Evolutionary conservation across 371 early-diverging fungal species (phyloP).

Genomic region (Mucor piriformis): DNA sequence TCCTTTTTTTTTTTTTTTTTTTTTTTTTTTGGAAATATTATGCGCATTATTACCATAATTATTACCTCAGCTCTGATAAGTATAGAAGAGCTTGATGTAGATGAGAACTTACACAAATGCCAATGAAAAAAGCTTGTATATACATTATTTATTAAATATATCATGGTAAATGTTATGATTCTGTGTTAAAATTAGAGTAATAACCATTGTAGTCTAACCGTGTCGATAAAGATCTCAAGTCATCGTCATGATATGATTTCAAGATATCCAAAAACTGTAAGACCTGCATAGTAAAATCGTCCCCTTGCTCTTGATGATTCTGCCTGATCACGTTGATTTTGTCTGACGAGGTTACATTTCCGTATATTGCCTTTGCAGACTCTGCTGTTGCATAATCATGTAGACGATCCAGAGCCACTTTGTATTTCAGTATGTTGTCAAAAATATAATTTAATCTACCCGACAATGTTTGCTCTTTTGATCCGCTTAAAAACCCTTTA

Average conservation of each 20-base stretch:
- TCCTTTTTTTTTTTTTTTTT: no score
- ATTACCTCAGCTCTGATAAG: no score
- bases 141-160: not conserved
- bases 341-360: slow-evolving; percentile 9
- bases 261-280: slow-evolving; percentile 58
- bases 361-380: not conserved
- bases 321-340: slow-evolving; percentile 37
- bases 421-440: slow-evolving; percentile 43
- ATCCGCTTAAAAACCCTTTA: slow-evolving; percentile 62
- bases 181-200: slow-evolving; percentile 40
- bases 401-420: slow-evolving; percentile 34
- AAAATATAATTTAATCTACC: slow-evolving; percentile 40
- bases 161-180: not conserved
- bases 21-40: no score
- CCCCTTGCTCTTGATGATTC: slow-evolving; percentile 32
- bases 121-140: no score
- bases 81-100: no score
- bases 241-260: slow-evolving; percentile 68
- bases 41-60: no score
- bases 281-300: slow-evolving; percentile 26
- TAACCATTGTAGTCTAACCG: slow-evolving; percentile 83
- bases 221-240: slow-evolving; percentile 67
- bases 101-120: no score
- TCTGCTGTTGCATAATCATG: slow-evolving; percentile 26
- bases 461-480: slow-evolving; percentile 36